A percentile compares a stretch with the other conserved stretches of the same genome.
Evolutionary conservation across 2,329 filamentous ascomycete genomes (phyloP).

Genomic region (Beauveria asiatica): DNA sequence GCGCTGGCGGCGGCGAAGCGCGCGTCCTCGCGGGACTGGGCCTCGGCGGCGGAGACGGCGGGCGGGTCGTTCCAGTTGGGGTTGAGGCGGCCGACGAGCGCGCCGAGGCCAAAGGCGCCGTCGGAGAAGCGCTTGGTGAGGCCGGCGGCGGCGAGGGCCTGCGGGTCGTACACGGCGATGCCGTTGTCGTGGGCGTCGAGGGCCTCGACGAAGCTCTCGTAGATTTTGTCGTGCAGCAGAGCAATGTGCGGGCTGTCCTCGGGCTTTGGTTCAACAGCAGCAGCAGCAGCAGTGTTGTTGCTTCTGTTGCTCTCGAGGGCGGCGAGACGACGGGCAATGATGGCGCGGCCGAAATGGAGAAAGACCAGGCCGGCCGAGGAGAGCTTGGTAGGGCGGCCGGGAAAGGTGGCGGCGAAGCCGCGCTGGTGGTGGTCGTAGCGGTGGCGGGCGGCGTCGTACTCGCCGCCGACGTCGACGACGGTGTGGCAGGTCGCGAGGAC

Average conservation of each 20-base stretch:
- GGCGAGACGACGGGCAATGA: conserved; percentile 55
- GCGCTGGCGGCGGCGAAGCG: conserved; percentile 69
- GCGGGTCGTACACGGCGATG: conserved; percentile 71
- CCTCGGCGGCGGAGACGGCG: conserved; percentile 38
- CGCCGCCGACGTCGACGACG: conserved; percentile 94
- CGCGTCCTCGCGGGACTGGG: conserved; percentile 59
- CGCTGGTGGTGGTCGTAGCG: conserved; percentile 98
- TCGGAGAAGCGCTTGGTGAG: conserved; percentile 77
- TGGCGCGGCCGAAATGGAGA: conserved; percentile 83
- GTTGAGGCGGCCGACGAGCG: conserved; percentile 74
- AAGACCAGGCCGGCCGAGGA: conserved; percentile 91
- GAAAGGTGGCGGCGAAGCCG: conserved; percentile 78
- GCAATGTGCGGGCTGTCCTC: conserved; percentile 59
- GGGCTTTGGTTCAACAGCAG: conserved; percentile 30
- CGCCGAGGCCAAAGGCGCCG: conserved; percentile 74
- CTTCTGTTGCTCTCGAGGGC: conserved; percentile 34
- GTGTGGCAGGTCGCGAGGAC: conserved; percentile 78
- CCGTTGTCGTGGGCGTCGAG: conserved; percentile 98
- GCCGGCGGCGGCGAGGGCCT: conserved; percentile 58
- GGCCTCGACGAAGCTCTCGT: conserved; percentile 88
- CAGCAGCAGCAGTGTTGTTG: conserved; percentile 30
- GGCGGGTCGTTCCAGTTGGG: conserved; percentile 65
- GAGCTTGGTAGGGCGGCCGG: conserved; percentile 75
- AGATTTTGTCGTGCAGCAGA: conserved; percentile 79
- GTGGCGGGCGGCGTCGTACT: conserved; percentile 68